These are phyloP conservation scores for Carex littledalei DNA, from an alignment of 176 grass and related monocot genomes.

Conservation along the genomic window DNA sequence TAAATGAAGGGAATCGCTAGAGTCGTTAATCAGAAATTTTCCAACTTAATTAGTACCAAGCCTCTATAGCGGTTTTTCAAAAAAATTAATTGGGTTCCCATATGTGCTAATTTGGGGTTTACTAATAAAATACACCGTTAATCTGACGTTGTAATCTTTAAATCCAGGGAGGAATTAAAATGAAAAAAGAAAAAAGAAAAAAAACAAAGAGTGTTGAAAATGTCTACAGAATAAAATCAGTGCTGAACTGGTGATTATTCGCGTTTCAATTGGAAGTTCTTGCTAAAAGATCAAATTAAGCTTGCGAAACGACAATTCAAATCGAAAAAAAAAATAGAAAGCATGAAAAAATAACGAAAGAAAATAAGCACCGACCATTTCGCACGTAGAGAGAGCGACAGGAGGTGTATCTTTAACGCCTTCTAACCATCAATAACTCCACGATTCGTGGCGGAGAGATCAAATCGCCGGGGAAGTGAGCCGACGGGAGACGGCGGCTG, in stretches of 20 bases:
- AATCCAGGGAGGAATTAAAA: not conserved
- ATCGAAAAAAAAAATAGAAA: not conserved
- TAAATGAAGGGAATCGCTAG: not conserved
- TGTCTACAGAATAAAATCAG: not conserved
- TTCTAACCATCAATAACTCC: conserved; percentile 6
- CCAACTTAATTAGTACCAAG: not conserved
- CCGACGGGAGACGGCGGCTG: conserved; percentile 9
- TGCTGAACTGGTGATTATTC: not conserved
- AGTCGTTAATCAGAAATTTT: not conserved
- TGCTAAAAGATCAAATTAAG: not conserved
- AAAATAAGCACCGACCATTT: conserved; percentile 16
- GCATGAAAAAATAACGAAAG: not conserved
- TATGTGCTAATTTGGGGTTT: not conserved
- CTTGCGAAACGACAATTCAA: not conserved
- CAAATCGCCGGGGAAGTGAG: conserved; percentile 11
- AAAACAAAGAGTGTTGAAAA: not conserved
- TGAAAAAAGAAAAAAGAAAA: not conserved
- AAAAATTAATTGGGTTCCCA: not conserved
- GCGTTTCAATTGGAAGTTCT: not conserved
- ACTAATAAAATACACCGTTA: not conserved
- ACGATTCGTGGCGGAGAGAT: conserved; percentile 2
- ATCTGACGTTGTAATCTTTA: not conserved
- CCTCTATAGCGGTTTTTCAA: not conserved
- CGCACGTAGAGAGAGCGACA: not conserved
- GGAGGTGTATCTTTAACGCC: not conserved